phyloP scores from a whole-genome alignment of 2,329 filamentous ascomycete species.

The Fusarium sacchari region DNA sequence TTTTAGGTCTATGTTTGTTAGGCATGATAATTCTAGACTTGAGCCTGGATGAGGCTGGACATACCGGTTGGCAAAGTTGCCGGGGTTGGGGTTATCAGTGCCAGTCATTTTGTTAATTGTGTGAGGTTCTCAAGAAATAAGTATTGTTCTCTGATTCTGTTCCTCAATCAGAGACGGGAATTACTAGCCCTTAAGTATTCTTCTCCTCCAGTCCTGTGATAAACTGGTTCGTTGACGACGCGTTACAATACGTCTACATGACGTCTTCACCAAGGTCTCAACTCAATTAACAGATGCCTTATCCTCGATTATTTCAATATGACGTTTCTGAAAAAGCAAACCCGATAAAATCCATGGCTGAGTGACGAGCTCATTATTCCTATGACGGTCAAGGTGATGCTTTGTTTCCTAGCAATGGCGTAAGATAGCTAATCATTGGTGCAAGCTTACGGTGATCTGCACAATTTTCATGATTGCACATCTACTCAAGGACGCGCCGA shows the following conservation, averaged over 20 bases:
- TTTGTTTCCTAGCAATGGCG: background rate
- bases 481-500: background rate
- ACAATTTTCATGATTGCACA: fast-evolving
- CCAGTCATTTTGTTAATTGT: constrained; percentile 30
- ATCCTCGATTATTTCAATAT: background rate
- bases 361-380: background rate
- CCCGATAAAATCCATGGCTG: background rate
- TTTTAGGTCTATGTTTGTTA: constrained; percentile 47
- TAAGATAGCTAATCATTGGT: background rate
- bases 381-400: background rate
- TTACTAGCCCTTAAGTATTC: background rate
- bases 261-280: background rate
- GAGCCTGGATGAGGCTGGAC: background rate
- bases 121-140: background rate
- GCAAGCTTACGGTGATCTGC: background rate
- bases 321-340: constrained; percentile 11
- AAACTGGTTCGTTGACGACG: background rate
- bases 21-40: background rate
- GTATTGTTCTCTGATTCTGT: background rate
- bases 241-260: background rate
- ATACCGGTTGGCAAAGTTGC: constrained; percentile 45
- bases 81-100: constrained; percentile 40
- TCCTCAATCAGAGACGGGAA: fast-evolving
- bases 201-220: background rate
- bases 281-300: background rate